Evolutionary conservation across 108 stramenopile species (phyloP), one percentile per base, ranked within the genome.

Genomic region (Cyclotella atomus): DNA sequence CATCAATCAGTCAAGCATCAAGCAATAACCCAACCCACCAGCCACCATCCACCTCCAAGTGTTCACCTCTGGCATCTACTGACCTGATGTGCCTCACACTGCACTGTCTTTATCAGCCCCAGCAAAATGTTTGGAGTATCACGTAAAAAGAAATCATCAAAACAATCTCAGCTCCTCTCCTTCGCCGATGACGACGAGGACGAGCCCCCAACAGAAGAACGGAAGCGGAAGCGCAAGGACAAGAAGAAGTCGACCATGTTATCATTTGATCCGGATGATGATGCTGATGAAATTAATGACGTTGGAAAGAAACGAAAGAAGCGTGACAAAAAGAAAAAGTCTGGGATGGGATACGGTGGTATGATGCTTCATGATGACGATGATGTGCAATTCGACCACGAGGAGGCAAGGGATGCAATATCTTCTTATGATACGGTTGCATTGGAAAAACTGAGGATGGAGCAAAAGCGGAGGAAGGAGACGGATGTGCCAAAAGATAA

Each of bases 381-480:
- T 36, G 60, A 21, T 0, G 9, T 41, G 12, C 38, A 7, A 41
- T 2, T 12, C 1, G 60, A 47, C 29, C 12, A 49, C 27, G 46
- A 30, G 46, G 35, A 71, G 5, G 44, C 68, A 2, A 68, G 50
- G 30, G 56, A 56, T 8, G 27, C 70, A 32, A 53, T 24, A 46
- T 52, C 69, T 24, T 34, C n/a, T 16, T 91, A 91, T 57, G 84
- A 84, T 32, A 84, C 53, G 64, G 86, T 80, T 9, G 88, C 86
- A 16, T 63, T 91, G 65, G 81, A 87, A 47, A 64, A 66, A 61
- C 66, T 91, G 16, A 83, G 78, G 47, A 55, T 75, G 49, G 84
- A 87, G 77, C 90, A 91, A 43, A 77, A 80, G 63, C 45, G 34
- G 12, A 53, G 34, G 15, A 65, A 41, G 59, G 32, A 35, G 16